phyloP scores from a whole-genome alignment of 257 asterid genomes.

The Nicotiana otophora region DNA sequence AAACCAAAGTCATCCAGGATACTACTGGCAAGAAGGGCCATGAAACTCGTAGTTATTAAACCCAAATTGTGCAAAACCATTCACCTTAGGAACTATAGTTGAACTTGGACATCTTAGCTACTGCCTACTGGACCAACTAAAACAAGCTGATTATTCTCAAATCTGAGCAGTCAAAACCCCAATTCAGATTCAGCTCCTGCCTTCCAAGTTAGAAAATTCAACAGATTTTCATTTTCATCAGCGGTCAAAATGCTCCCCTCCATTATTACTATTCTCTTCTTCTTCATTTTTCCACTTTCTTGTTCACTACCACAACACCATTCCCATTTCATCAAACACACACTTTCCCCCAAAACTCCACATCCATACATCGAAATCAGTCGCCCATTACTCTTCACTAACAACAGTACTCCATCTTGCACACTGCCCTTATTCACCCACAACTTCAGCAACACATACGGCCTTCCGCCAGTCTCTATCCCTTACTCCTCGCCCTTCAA shows the following conservation, averaged over 20 bases:
- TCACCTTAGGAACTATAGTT: not conserved
- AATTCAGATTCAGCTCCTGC: not conserved
- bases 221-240: not conserved
- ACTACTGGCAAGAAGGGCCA: too few species aligned
- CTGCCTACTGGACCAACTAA: not conserved
- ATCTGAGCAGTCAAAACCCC: not conserved
- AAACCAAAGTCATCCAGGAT: too few species aligned
- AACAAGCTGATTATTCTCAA: too few species aligned
- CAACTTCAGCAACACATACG: slow-evolving; percentile 59
- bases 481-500: slow-evolving; percentile 50
- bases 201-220: not conserved
- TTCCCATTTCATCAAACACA: slow-evolving; percentile 30
- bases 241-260: not conserved
- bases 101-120: not conserved
- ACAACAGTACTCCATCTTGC: slow-evolving; percentile 46
- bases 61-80: too few species aligned
- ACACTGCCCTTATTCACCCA: slow-evolving; percentile 45
- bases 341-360: slow-evolving; percentile 18
- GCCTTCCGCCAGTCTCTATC: slow-evolving; percentile 49
- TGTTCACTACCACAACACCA: slow-evolving; percentile 17
- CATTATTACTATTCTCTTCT: slow-evolving; percentile 18
- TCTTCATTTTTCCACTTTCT: slow-evolving; percentile 15
- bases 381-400: slow-evolving; percentile 50
- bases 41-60: too few species aligned
- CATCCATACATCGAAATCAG: slow-evolving; percentile 41